Percentiles rank a stretch among this genome's conserved stretches.
These are phyloP conservation scores for Syzygium aqueum DNA, from an alignment of 345 rosid genomes.

Conservation along the genomic window DNA sequence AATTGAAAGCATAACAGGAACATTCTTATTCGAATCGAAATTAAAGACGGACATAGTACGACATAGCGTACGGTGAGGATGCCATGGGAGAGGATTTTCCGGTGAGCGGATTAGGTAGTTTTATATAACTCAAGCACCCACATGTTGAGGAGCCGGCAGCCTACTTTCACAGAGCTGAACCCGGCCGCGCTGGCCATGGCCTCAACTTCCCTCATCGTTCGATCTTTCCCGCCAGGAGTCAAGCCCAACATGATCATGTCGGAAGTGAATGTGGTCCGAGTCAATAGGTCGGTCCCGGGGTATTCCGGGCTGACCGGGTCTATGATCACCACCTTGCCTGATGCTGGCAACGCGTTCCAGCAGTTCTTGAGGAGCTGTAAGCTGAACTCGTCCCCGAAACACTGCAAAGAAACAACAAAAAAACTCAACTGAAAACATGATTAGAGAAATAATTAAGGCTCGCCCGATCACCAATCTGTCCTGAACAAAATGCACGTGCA, in stretches of 20 bases:
- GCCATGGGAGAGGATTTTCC: not conserved
- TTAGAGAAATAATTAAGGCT: not conserved
- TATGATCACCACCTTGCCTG: slow-evolving; percentile 33
- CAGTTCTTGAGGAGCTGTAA: slow-evolving; percentile 37
- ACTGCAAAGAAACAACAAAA: slow-evolving; percentile 1
- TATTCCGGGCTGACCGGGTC: slow-evolving; percentile 24
- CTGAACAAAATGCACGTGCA: not conserved
- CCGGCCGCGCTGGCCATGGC: slow-evolving; percentile 27
- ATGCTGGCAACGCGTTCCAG: slow-evolving; percentile 20
- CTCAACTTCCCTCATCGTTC: slow-evolving; percentile 29
- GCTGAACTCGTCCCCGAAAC: slow-evolving; percentile 31
- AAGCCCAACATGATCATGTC: slow-evolving; percentile 34
- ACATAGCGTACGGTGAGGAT: too few relatives aligned
- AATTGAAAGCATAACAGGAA: too few relatives aligned
- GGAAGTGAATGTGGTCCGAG: slow-evolving; percentile 16
- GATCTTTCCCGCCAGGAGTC: slow-evolving; percentile 32
- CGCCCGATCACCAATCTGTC: not conserved
- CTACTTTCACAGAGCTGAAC: slow-evolving; percentile 1
- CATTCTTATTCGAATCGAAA: too few relatives aligned
- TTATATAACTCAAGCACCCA: not conserved
- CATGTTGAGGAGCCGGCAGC: not conserved
- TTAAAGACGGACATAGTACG: too few relatives aligned
- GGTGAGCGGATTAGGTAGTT: not conserved
- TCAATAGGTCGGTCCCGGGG: slow-evolving; percentile 13
- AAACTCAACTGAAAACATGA: too few relatives aligned